Conservation (phyloP, 2,329 filamentous ascomycete genomes). For the Alternaria sp. region DNA sequence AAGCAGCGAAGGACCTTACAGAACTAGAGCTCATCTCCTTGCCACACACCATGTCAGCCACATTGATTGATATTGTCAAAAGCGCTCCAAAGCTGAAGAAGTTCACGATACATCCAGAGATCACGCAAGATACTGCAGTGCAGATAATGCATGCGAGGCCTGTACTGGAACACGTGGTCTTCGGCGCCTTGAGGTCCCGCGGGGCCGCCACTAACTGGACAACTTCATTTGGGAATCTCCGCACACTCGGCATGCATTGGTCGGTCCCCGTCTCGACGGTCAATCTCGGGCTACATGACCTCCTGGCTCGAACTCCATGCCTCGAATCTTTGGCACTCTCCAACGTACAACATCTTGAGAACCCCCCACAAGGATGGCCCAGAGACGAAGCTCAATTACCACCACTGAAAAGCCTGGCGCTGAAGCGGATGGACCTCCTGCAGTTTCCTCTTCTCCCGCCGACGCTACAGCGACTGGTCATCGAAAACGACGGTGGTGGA, state of each 20-base stretch:
- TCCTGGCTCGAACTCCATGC: constrained; percentile 21
- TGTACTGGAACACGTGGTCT: constrained; percentile 34
- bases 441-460: constrained; percentile 6
- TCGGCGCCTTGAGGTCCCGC: constrained; percentile 9
- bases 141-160: constrained; percentile 38
- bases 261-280: background rate
- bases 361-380: constrained; percentile 2
- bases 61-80: constrained; percentile 40
- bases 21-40: constrained; percentile 41
- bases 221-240: constrained; percentile 32
- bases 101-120: constrained; percentile 31
- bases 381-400: background rate
- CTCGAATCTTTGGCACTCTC: constrained; percentile 21
- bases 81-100: constrained; percentile 32
- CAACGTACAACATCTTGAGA: constrained; percentile 1
- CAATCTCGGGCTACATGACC: background rate
- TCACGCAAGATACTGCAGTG: constrained; percentile 33
- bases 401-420: constrained; percentile 15
- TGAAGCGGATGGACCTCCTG: constrained; percentile 4
- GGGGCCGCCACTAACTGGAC: constrained; percentile 25
- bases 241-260: constrained; percentile 25
- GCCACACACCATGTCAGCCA: constrained; percentile 30
- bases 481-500: constrained; percentile 3
- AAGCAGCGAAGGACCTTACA: constrained; percentile 44
- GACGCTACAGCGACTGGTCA: constrained; percentile 23